Conservation (phyloP, 2,329 filamentous ascomycete species). For the Zalaria obscura region DNA sequence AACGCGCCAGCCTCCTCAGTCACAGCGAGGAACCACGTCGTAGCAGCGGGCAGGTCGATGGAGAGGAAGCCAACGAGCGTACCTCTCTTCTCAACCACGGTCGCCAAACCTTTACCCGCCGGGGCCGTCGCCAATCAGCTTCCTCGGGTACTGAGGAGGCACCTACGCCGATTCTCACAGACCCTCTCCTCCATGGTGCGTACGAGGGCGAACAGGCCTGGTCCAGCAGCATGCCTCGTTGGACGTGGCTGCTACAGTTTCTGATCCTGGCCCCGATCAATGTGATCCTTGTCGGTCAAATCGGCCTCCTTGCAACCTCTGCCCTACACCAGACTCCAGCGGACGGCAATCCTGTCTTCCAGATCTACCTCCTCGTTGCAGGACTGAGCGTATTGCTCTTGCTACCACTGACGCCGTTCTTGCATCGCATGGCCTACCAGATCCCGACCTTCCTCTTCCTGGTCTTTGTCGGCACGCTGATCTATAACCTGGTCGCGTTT, state of each 20-base stretch:
- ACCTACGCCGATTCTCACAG: conserved; percentile 9
- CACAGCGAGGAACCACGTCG: conserved; percentile 4
- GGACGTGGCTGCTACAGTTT: conserved; percentile 81
- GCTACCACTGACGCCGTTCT: conserved; percentile 65
- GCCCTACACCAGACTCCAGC: conserved; percentile 67
- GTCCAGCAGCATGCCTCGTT: conserved; percentile 65
- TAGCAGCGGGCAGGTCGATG: conserved; percentile 16
- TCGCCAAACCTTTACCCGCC: conserved; percentile 8
- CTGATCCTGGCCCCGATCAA: conserved; percentile 65
- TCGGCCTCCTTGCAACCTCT: conserved; percentile 57
- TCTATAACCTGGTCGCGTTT: conserved; percentile 78
- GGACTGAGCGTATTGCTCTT: conserved; percentile 57
- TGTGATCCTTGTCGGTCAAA: conserved; percentile 62
- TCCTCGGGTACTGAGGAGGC: conserved; percentile 10
- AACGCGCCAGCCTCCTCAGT: conserved; percentile 1
- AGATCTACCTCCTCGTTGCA: conserved; percentile 58
- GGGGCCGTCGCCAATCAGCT: conserved; percentile 5
- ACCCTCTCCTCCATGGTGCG: conserved; percentile 17
- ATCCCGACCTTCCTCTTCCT: conserved; percentile 63
- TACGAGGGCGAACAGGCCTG: conserved; percentile 71
- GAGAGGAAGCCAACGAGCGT: conserved; percentile 37
- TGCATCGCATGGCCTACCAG: conserved; percentile 75
- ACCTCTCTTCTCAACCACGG: conserved; percentile 36
- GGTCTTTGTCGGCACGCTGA: conserved; percentile 58
- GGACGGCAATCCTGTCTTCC: conserved; percentile 61